Evolutionary conservation across 768 basidiomycete genomes (phyloP).

Genomic region (Hericium rajendrae): DNA sequence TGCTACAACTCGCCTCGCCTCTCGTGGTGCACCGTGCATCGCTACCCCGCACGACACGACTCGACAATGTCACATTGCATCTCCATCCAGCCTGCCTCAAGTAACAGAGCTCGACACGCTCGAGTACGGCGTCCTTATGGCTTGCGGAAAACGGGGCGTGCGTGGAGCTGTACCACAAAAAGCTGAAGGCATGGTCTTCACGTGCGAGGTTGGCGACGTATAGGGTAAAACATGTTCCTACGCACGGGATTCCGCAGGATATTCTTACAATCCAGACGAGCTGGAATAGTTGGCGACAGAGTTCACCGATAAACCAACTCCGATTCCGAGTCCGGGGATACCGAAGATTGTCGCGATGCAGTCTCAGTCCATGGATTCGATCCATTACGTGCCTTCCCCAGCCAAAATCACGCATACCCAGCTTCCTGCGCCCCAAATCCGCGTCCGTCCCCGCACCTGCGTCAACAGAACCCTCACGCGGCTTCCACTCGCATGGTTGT

Average conservation of each 20-base stretch:
- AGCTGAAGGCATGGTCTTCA: constrained; percentile 3
- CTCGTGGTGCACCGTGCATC: no score
- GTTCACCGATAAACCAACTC: constrained; percentile 2
- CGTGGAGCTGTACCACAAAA: no score
- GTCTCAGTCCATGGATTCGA: constrained; percentile 6
- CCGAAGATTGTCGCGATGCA: constrained; percentile 12
- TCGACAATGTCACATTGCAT: no score
- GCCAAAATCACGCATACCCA: no score
- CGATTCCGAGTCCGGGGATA: neutral
- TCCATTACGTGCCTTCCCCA: no score
- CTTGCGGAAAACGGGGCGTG: no score
- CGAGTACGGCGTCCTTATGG: no score
- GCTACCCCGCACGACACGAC: no score
- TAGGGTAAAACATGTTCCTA: constrained; percentile 10
- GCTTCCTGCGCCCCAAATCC: neutral
- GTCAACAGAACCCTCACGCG: no score
- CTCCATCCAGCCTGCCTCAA: no score
- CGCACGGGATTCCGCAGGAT: constrained; percentile 10
- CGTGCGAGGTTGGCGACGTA: constrained; percentile 10
- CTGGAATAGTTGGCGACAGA: constrained; percentile 11
- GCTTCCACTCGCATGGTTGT: neutral
- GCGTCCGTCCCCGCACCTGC: neutral
- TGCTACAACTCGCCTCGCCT: no score
- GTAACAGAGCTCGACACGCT: no score
- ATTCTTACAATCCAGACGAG: constrained; percentile 12